Conservation (phyloP, 164 flowering plant species). For the Chimonanthus salicifolius region DNA sequence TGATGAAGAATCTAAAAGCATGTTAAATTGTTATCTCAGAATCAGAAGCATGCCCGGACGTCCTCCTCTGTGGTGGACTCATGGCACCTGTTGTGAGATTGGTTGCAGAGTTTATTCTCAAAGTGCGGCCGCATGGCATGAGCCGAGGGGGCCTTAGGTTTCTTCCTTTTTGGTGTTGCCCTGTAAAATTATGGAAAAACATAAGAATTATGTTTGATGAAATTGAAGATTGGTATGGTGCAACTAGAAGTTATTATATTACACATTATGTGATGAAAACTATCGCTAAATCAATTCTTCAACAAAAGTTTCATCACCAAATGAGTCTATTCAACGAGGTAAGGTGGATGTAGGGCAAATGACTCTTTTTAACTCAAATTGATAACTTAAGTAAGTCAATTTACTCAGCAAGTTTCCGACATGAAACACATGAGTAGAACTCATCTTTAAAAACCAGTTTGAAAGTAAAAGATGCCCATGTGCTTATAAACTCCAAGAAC, state of each 20-base stretch:
- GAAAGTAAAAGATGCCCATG: too few species aligned
- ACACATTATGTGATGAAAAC: background rate
- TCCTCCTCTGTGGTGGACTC: conserved; percentile 32
- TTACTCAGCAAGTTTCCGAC: too few species aligned
- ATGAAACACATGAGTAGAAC: too few species aligned
- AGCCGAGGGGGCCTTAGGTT: conserved; percentile 49
- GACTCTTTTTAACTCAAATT: too few species aligned
- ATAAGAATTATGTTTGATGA: background rate
- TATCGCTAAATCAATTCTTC: background rate
- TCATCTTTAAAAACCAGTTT: too few species aligned
- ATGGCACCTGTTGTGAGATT: conserved; percentile 18
- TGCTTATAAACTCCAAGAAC: too few species aligned
- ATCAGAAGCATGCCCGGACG: conserved; percentile 51
- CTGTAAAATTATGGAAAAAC: conserved; percentile 18
- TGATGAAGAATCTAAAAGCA: background rate
- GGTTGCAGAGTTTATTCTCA: conserved; percentile 39
- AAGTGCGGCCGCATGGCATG: conserved; percentile 28
- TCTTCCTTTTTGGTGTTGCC: conserved; percentile 35
- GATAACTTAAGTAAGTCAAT: too few species aligned
- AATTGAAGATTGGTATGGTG: background rate
- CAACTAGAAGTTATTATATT: background rate
- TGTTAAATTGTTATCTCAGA: conserved; percentile 34
- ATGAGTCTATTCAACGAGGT: too few species aligned
- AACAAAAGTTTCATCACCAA: too few species aligned
- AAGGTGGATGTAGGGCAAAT: too few species aligned